phyloP scores from a whole-genome alignment of 2,329 filamentous ascomycete species.

The Colletotrichum siamense region DNA sequence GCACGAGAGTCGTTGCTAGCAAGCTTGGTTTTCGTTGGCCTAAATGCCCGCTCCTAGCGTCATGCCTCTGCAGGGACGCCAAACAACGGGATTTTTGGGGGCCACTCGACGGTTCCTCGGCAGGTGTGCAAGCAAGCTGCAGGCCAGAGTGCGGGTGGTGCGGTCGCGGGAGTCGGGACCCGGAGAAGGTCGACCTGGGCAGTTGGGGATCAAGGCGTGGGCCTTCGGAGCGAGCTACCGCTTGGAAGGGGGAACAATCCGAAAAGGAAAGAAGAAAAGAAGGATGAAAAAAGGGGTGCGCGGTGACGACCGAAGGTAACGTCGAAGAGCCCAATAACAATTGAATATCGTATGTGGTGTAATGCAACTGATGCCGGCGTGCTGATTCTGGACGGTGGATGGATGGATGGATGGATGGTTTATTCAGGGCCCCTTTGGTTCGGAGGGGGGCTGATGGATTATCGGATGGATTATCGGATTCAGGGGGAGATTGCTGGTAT shows the following conservation, averaged over 20 bases:
- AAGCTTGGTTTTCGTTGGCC: slow-evolving; percentile 16
- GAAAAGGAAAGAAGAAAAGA: not conserved
- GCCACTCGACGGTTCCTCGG: slow-evolving; percentile 11
- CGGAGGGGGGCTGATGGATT: not conserved
- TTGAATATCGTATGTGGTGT: slow-evolving; percentile 2
- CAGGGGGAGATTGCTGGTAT: slow-evolving; percentile 22
- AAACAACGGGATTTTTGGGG: slow-evolving; percentile 11
- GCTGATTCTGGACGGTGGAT: not conserved
- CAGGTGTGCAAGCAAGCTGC: slow-evolving; percentile 7
- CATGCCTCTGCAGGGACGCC: slow-evolving; percentile 18
- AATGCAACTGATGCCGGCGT: not conserved
- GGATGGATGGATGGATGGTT: not conserved
- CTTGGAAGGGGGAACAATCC: not conserved
- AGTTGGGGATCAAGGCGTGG: not conserved
- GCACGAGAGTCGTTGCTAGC: not conserved
- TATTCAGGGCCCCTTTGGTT: not conserved
- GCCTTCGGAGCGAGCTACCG: not conserved
- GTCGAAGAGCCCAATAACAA: slow-evolving; percentile 6
- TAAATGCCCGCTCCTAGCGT: slow-evolving; percentile 17
- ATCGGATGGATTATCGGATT: slow-evolving; percentile 18
- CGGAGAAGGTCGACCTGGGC: not conserved
- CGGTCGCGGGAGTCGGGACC: not conserved
- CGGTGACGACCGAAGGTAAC: not conserved
- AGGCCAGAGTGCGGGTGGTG: not conserved
- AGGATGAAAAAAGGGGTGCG: not conserved